Conservation (phyloP, 768 basidiomycete species). For the Nidularia pulvinata region DNA sequence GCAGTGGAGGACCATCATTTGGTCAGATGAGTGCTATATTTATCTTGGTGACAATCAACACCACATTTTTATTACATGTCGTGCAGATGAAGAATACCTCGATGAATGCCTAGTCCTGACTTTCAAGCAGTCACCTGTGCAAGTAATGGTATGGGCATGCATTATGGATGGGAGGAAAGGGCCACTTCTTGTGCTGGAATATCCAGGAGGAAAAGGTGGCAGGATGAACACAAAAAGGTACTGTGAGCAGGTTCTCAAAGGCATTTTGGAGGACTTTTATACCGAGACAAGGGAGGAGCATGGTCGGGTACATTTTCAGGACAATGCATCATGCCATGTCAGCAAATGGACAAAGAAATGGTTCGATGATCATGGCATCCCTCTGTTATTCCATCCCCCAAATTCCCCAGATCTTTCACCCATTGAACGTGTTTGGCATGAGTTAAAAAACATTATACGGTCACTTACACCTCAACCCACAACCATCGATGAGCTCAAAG, state of each 20-base stretch:
- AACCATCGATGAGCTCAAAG: constrained; percentile 10
- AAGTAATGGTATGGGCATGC: constrained; percentile 29
- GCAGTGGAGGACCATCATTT: constrained; percentile 12
- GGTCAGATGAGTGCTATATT: constrained; percentile 19
- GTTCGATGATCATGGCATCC: constrained; percentile 14
- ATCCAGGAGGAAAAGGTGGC: constrained; percentile 19
- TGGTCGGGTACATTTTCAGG: constrained; percentile 14
- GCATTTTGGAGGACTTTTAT: constrained; percentile 13
- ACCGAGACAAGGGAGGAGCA: constrained; percentile 9
- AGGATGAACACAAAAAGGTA: constrained; percentile 17
- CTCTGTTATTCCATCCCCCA: constrained; percentile 21
- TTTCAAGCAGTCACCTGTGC: constrained; percentile 19
- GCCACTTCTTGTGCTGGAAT: constrained; percentile 20
- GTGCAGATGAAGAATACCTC: constrained; percentile 4
- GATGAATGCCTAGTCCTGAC: constrained; percentile 17
- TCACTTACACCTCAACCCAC: constrained; percentile 10
- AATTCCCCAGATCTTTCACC: constrained; percentile 27
- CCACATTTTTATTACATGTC: constrained; percentile 8
- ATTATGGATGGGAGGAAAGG: constrained; percentile 18
- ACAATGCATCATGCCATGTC: constrained; percentile 21
- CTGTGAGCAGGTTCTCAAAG: constrained; percentile 20
- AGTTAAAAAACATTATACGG: constrained; percentile 19
- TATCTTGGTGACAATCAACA: constrained; percentile 10
- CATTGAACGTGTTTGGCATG: constrained; percentile 29
- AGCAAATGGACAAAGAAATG: constrained; percentile 17